A percentile compares a stretch with the other conserved stretches of the same genome.
Conservation (phyloP, 2,329 filamentous ascomycete genomes). For the Aspergillus awamori region DNA sequence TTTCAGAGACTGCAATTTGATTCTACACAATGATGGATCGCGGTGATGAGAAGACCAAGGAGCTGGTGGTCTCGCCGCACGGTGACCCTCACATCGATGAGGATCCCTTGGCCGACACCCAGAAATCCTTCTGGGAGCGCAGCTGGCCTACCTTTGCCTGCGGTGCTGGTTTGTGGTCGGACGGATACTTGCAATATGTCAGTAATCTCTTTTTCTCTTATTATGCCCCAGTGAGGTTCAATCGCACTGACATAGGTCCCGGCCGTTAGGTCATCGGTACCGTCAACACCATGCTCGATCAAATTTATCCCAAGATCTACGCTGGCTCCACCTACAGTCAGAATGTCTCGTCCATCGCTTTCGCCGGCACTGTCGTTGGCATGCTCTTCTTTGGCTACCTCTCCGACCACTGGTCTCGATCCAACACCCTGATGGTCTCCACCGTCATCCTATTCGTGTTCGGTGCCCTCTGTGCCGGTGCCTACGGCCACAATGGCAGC, state of each 20-base stretch:
- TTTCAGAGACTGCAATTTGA: not conserved
- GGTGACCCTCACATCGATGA: not conserved
- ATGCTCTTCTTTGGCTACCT: slow-evolving; percentile 80
- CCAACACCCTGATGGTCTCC: slow-evolving; percentile 76
- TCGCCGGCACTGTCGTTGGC: slow-evolving; percentile 82
- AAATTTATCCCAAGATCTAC: slow-evolving; percentile 72
- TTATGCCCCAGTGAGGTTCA: not conserved
- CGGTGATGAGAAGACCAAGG: not conserved
- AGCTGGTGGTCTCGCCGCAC: not conserved
- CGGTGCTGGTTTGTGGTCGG: slow-evolving; percentile 85
- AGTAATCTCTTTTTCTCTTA: not conserved
- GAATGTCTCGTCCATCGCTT: slow-evolving; percentile 80
- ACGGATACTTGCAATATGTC: slow-evolving; percentile 65
- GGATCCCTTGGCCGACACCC: not conserved
- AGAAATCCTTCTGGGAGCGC: slow-evolving; percentile 49
- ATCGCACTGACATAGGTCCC: not conserved
- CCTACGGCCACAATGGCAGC: slow-evolving; percentile 74
- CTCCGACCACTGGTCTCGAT: slow-evolving; percentile 81
- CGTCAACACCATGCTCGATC: slow-evolving; percentile 74
- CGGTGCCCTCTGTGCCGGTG: slow-evolving; percentile 74
- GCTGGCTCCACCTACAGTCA: slow-evolving; percentile 65
- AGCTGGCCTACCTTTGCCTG: slow-evolving; percentile 79
- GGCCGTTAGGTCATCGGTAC: slow-evolving; percentile 72
- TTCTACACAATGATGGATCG: slow-evolving; percentile 1
- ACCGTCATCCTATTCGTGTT: slow-evolving; percentile 85